Conservation (phyloP, 2,329 filamentous ascomycete species). For the Phyllosticta citriasiana region DNA sequence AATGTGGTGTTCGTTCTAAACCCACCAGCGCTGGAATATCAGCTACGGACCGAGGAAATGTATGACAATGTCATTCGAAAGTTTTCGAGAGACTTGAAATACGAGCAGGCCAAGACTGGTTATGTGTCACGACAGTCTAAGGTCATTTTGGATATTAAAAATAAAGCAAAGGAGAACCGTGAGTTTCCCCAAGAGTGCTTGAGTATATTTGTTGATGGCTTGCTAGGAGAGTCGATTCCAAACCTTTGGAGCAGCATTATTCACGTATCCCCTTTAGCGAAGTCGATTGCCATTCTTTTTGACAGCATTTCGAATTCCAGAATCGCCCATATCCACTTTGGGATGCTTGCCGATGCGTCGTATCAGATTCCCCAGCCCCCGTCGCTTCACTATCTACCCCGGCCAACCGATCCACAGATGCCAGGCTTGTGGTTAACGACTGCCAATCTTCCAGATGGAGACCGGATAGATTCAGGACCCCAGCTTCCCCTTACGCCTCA, state of each 20-base stretch:
- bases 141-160: conserved; percentile 68
- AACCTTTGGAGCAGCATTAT: conserved; percentile 62
- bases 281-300: conserved; percentile 73
- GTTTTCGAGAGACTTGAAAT: conserved; percentile 84
- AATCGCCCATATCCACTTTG: conserved; percentile 75
- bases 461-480: conserved; percentile 52
- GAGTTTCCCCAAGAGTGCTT: background rate
- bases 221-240: conserved; percentile 46
- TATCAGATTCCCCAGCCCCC: conserved; percentile 53
- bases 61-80: conserved; percentile 87
- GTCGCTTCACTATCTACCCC: conserved; percentile 64
- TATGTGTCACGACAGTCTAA: conserved; percentile 91
- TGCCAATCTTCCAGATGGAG: conserved; percentile 60
- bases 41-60: conserved; percentile 62
- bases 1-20: conserved; percentile 90
- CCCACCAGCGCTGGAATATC: conserved; percentile 67
- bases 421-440: conserved; percentile 81
- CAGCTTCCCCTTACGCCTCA: conserved; percentile 52
- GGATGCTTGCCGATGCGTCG: conserved; percentile 50
- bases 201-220: background rate
- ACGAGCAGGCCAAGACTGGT: conserved; percentile 78
- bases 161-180: conserved; percentile 63
- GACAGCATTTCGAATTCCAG: conserved; percentile 71
- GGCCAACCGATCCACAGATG: conserved; percentile 56
- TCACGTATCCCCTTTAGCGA: conserved; percentile 65